Evolutionary conservation across 2,329 filamentous ascomycete genomes (phyloP).

Genomic region (Hymenoscyphus albidus): DNA sequence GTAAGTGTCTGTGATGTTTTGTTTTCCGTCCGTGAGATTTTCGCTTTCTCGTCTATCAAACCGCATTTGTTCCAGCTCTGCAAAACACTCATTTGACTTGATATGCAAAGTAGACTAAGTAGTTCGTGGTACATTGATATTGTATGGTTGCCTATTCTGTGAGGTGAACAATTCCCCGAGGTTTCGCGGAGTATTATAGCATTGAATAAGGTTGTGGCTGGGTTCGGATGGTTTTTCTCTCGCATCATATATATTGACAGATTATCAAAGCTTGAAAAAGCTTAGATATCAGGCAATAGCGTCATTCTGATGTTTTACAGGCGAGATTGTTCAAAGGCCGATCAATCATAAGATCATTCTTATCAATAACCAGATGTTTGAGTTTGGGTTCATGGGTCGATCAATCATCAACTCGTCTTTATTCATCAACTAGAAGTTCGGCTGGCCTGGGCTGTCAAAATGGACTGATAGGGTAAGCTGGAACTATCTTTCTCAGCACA

Average conservation of each 20-base stretch:
- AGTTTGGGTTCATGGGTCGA: not conserved
- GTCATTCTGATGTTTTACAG: not conserved
- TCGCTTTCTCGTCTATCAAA: not conserved
- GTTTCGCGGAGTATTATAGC: not conserved
- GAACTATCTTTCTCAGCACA: not conserved
- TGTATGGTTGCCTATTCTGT: not conserved
- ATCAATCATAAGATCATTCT: not conserved
- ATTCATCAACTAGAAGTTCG: not conserved
- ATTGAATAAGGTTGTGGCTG: not conserved
- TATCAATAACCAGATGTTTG: not conserved
- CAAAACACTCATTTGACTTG: not conserved
- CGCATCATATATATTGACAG: not conserved
- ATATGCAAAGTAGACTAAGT: not conserved
- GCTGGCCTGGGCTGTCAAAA: not conserved
- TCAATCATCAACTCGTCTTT: too few relatives aligned
- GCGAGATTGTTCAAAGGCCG: not conserved
- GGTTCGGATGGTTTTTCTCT: not conserved
- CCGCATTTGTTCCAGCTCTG: not conserved
- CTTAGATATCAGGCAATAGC: not conserved
- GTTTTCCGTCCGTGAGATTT: not conserved
- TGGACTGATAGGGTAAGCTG: not conserved
- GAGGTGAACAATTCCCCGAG: not conserved
- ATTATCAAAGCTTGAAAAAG: not conserved
- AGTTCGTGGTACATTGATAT: not conserved
- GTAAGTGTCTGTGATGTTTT: not conserved